Conservation (phyloP, 169 alveolate species). For the Blepharisma undulans region DNA sequence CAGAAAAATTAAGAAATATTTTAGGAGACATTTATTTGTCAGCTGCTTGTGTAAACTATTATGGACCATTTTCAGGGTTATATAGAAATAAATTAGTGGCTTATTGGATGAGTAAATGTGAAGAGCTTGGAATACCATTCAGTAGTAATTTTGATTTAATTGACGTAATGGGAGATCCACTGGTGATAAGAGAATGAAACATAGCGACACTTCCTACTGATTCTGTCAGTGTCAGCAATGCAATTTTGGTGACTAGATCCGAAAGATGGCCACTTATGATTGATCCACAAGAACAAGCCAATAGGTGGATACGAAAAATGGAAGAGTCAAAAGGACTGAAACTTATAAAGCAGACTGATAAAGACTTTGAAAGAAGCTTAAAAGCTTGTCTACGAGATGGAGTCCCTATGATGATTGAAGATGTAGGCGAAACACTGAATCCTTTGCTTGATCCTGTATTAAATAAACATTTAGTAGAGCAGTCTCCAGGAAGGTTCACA, state of each 20-base stretch:
- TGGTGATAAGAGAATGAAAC: conserved; percentile 83
- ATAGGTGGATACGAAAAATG: conserved; percentile 79
- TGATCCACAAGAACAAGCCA: conserved; percentile 88
- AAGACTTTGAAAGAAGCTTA: conserved; percentile 75
- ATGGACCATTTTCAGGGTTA: conserved; percentile 84
- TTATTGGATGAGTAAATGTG: conserved; percentile 59
- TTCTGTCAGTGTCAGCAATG: conserved; percentile 78
- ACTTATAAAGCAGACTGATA: conserved; percentile 36
- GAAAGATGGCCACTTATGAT: conserved; percentile 85
- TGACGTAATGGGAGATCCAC: conserved; percentile 79
- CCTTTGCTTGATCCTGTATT: conserved; percentile 90
- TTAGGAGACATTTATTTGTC: conserved; percentile 89
- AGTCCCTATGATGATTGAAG: conserved; percentile 89
- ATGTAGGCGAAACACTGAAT: conserved; percentile 88
- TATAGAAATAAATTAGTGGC: conserved; percentile 52
- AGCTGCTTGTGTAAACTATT: conserved; percentile 79
- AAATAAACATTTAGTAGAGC: conserved; percentile 81
- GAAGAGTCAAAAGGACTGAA: conserved; percentile 38
- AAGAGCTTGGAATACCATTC: conserved; percentile 60
- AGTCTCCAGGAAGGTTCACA: conserved; percentile 74
- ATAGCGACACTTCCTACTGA: conserved; percentile 82
- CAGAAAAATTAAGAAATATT: conserved; percentile 66
- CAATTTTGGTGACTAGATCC: conserved; percentile 72
- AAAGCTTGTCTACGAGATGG: conserved; percentile 86
- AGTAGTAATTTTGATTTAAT: conserved; percentile 50